These are phyloP conservation scores for Plenodomus biglobosus DNA, from an alignment of 2,329 filamentous ascomycete genomes.

Conservation along the genomic window DNA sequence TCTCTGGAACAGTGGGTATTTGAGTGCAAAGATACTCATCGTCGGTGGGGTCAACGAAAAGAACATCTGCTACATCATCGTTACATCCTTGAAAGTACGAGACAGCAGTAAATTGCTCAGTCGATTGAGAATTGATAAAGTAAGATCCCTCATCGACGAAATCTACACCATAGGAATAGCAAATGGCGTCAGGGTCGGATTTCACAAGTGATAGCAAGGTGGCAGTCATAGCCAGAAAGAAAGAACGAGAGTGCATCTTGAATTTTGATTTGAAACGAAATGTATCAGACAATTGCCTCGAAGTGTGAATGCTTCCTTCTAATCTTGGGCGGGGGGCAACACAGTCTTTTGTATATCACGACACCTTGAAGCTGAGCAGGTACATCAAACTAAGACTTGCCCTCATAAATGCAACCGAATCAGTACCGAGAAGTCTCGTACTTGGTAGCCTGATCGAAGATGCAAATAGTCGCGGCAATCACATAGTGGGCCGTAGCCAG, in stretches of 20 bases:
- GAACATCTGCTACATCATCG: constrained; percentile 44
- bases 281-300: constrained; percentile 3
- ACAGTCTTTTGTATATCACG: neutral
- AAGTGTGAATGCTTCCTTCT: constrained; percentile 1
- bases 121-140: constrained; percentile 50
- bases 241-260: constrained; percentile 30
- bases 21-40: constrained; percentile 48
- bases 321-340: neutral
- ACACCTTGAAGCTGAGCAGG: neutral
- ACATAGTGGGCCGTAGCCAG: neutral
- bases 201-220: constrained; percentile 27
- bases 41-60: constrained; percentile 47
- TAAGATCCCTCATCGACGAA: constrained; percentile 49
- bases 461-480: constrained; percentile 22
- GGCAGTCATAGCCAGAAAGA: constrained; percentile 24
- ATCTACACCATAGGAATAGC: constrained; percentile 46
- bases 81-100: constrained; percentile 50
- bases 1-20: constrained; percentile 45
- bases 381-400: neutral
- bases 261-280: constrained; percentile 1
- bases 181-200: constrained; percentile 23
- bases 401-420: neutral
- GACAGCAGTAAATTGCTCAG: constrained; percentile 48
- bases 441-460: constrained; percentile 1
- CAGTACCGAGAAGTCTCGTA: neutral